Evolutionary conservation across 805 yeast genomes (phyloP), one percentile per base, ranked within the genome.

Genomic region (Candida rishiriensis): DNA sequence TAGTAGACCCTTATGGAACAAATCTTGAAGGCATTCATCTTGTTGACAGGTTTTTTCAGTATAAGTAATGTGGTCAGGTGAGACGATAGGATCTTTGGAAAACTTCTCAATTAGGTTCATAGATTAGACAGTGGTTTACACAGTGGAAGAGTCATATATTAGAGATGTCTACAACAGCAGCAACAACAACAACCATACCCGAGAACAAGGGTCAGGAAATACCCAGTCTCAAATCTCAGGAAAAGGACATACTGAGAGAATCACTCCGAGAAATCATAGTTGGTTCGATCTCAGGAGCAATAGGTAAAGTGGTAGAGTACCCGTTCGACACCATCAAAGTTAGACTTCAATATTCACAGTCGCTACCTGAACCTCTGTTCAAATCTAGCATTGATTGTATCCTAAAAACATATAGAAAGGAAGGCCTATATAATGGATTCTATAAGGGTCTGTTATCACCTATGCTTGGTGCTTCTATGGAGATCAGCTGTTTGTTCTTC

Each of bases 271-370:
- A 78, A 48, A 62, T 78, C 17, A 53, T 68, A 2, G 69, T 60
- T 42, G 82, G 82, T 11, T 79, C 81, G 3, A 53, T 76, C 1
- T 78, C 97, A 1, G 98, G 98, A 13, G 83, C 88, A 43, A 63
- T 80, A 3, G 97, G 96, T 1, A 91, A 90, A 60, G 54, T 85
- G 29, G 76, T 90, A 12, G 98, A 90, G 63, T 90, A 82, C 56
- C 98, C 98, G 0, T 88, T 90, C 53, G 98, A 90, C 57, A 91
- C 97, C 0, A 75, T 89, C 37, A 90, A 90, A 64, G 98, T 90
- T 3, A 72, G 97, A 46, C 70, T 91, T 29, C 91, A 85, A 58
- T 66, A 64, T 43, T 78, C 88, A 1, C 93, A 87, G 57, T 83
- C 89, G 8, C 68, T 79, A 29, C 60, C 66, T 3, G 48, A 54